Evolutionary conservation across 768 basidiomycete species (phyloP), one percentile per base, ranked within the genome.

Genomic region (Trametes elegans): DNA sequence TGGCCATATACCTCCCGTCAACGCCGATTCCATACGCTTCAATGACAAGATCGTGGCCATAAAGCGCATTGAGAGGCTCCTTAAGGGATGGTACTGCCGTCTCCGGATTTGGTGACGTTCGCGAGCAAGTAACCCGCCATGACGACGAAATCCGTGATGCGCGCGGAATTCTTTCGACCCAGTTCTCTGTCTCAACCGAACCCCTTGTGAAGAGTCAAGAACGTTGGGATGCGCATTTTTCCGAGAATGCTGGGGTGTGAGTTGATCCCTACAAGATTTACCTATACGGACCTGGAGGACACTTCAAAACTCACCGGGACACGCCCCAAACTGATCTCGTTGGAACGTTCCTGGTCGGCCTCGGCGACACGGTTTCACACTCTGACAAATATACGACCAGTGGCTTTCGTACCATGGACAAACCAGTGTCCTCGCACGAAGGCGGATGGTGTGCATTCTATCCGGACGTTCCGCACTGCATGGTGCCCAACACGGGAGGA

Each of bases 381-480:
- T n/a, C n/a, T n/a, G n/a, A n/a, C n/a, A n/a, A n/a, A n/a, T n/a
- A n/a, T n/a, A n/a, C n/a, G n/a, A n/a, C n/a, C n/a, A n/a, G n/a
- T n/a, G 61, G n/a, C n/a, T n/a, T n/a, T n/a, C 64, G 0, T 26
- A 44, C 3, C 23, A 45, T 0, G 62, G 64, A 1, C 40, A 32
- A n/a, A n/a, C n/a, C n/a, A n/a, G n/a, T n/a, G n/a, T n/a, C n/a
- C n/a, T n/a, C n/a, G n/a, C n/a, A n/a, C n/a, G n/a, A n/a, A n/a
- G n/a, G n/a, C n/a, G n/a, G n/a, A 13, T 70, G 69, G 69, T 54
- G 64, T 10, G 71, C 69, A 0, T 72, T 72, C 59, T 66, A 68
- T 49, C 68, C 71, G 6, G 71, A 70, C 50, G 61, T 68, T 18
- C 61, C 62, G 2, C 68, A 70, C 49, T 10, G 34, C 5, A 62